Evolutionary conservation across 2,329 filamentous ascomycete species (phyloP).

Genomic region (Xylogone sp.): DNA sequence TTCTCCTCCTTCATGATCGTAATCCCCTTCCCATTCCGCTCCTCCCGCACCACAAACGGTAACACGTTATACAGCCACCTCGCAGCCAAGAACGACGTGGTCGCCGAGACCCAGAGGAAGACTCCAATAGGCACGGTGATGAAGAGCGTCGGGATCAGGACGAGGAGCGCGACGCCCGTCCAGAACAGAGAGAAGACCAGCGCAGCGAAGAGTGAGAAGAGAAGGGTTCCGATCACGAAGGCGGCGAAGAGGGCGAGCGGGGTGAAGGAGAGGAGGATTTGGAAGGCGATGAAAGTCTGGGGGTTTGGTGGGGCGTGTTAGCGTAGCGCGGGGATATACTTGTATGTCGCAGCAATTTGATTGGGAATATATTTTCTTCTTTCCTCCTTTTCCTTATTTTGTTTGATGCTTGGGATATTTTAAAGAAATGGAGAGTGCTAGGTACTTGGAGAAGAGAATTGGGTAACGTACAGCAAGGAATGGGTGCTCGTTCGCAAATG

Average conservation of each 20-base stretch:
- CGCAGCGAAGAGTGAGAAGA: conserved; percentile 59
- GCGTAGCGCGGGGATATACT: not conserved
- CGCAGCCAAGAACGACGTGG: conserved; percentile 52
- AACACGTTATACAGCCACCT: conserved; percentile 41
- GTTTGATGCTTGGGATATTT: too few species aligned
- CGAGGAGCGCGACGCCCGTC: conserved; percentile 60
- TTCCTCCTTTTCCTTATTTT: too few species aligned
- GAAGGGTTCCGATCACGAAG: conserved; percentile 59
- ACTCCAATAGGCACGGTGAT: conserved; percentile 59
- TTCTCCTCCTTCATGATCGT: conserved; percentile 14
- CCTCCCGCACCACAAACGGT: conserved; percentile 14
- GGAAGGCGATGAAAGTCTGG: conserved; percentile 65
- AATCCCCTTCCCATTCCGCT: conserved; percentile 18
- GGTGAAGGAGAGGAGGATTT: conserved; percentile 60
- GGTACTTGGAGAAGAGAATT: too few species aligned
- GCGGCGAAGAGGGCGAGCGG: conserved; percentile 66
- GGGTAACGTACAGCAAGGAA: conserved; percentile 58
- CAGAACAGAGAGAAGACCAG: conserved; percentile 65
- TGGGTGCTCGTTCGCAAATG: conserved; percentile 61
- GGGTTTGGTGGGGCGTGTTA: conserved; percentile 9
- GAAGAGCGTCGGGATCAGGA: conserved; percentile 67
- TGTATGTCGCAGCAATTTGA: not conserved
- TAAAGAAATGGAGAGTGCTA: too few species aligned
- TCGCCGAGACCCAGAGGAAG: conserved; percentile 64
- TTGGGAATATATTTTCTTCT: too few species aligned